Percentiles rank a stretch among this genome's conserved stretches.
Evolutionary conservation across 2,329 filamentous ascomycete species (phyloP).

Genomic region (Pyrenochaeta sp.): DNA sequence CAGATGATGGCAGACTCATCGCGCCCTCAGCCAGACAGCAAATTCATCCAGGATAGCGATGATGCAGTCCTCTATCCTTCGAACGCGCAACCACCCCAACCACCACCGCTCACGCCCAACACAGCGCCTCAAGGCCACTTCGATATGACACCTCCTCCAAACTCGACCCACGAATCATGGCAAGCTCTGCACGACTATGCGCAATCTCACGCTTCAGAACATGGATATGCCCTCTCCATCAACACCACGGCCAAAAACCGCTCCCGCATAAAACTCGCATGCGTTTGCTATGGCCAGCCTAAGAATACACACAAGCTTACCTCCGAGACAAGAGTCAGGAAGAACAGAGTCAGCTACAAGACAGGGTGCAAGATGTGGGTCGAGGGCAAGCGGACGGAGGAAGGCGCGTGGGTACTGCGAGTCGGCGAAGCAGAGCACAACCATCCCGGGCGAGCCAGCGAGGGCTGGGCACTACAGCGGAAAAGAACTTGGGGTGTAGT

Average conservation of each 20-base stretch:
- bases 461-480: conserved; percentile 42
- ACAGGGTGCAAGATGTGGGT: conserved; percentile 48
- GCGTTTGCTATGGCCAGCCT: conserved; percentile 44
- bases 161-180: conserved; percentile 35
- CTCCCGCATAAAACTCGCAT: conserved; percentile 45
- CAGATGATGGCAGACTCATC: conserved; percentile 8
- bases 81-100: conserved; percentile 13
- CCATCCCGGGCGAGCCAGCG: conserved; percentile 35
- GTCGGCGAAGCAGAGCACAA: conserved; percentile 42
- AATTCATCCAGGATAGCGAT: no score
- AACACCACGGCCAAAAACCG: conserved; percentile 48
- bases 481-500: conserved; percentile 45
- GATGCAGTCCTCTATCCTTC: conserved; percentile 1
- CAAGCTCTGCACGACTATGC: conserved; percentile 41
- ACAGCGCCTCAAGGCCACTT: conserved; percentile 25
- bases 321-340: conserved; percentile 42
- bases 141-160: conserved; percentile 41
- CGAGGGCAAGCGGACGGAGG: conserved; percentile 41
- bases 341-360: conserved; percentile 44
- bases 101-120: conserved; percentile 14
- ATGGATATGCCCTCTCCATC: conserved; percentile 46
- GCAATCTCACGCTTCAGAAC: conserved; percentile 40
- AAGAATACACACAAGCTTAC: conserved; percentile 49
- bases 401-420: conserved; percentile 39
- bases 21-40: no score